Base-by-base conservation (phyloP, 352 stramenopile genomes). In the Phytophthora podocarpi region DNA sequence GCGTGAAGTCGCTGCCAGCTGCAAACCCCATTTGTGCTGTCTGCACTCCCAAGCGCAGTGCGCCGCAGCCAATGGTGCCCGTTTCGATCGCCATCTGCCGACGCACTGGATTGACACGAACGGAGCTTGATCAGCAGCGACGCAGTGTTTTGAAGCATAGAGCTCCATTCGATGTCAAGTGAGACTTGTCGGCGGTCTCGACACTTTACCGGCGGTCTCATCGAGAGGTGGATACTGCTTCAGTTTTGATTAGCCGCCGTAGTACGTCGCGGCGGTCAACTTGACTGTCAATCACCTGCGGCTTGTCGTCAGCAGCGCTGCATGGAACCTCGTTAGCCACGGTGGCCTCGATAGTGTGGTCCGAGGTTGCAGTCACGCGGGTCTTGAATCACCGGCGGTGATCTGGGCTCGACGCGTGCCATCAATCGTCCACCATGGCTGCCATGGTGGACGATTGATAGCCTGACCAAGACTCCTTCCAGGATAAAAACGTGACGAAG, bases 171-270 rank as follows among this genome's bases (percentile, higher is more conserved):
- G 26, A 24, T n/a, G 26, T n/a, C 37, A 39, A n/a, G n/a, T n/a
- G n/a, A n/a, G n/a, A n/a, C n/a, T n/a, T 45, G 27, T 26, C 28
- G 60, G 36, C 31, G 52, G 52, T 69, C 60, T 68, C 51, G 26
- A 61, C 56, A 23, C 45, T 59, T 46, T 56, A 5, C 46, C 50
- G 59, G 35, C 42, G 50, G 51, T 57, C 58, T 42, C 24, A 21
- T 24, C 13, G 35, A 64, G 48, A 66, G 40, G 57, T 66, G 49
- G 18, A 55, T n/a, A 0, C 23, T 50, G 34, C 58, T 62, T 67
- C 58, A 67, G 58, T 50, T 61, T 67, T 43, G 58, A 67, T 60
- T 62, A 67, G 49, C 24, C 21, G 53, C 23, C 31, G 40, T 39
- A 39, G 30, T 6, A 10, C 23, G n/a, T 31, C 10, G 9, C 8